Base-by-base conservation (phyloP, 805 yeast genomes). In the Cyberlindnera saturnus region DNA sequence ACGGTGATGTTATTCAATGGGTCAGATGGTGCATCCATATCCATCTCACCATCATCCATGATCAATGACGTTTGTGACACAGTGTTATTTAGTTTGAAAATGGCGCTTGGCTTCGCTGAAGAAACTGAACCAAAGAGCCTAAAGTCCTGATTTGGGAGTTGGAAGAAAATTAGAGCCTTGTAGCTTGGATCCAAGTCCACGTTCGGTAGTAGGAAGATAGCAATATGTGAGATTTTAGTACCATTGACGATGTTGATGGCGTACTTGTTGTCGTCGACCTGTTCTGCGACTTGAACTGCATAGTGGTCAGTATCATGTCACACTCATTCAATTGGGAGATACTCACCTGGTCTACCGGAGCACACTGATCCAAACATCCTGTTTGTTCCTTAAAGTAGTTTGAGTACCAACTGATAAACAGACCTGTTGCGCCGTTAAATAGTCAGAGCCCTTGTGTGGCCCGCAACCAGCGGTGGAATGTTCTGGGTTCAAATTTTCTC, bases 81-180 rank as follows among this genome's bases (percentile, higher is more conserved):
- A 26, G 39, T 51, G 57, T 81, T 86, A 58, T 81, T 86, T 45
- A 91, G 75, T 57, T 82, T 84, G 69, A 86, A 93, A 3, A 93
- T 93, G 0, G 97, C 96, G 45, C 96, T 86, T 32, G 95, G 98
- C 60, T 91, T 93, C 32, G 63, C 66, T 0, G 71, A 64, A 36
- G 75, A 74, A 23, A 84, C 57, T 11, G 80, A 80, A 4, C 91
- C 91, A 43, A 83, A 70, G 13, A 86, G 67, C 50, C 75, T 75
- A 62, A 83, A 86, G 28, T 82, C 72, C 43, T 66, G 69, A 11
- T 54, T 51, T 2, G 71, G 70, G 41, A 90, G 65, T 60, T 91
- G 96, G 64, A 88, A 91, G 62, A 84, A 93, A 2, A 93, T 86
- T 34, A 91, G 72, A 0, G 97, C 98, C 1, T 91, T 79, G 53